Evolutionary conservation across 2,329 filamentous ascomycete genomes (phyloP).

Genomic region (Fusarium avenaceum): DNA sequence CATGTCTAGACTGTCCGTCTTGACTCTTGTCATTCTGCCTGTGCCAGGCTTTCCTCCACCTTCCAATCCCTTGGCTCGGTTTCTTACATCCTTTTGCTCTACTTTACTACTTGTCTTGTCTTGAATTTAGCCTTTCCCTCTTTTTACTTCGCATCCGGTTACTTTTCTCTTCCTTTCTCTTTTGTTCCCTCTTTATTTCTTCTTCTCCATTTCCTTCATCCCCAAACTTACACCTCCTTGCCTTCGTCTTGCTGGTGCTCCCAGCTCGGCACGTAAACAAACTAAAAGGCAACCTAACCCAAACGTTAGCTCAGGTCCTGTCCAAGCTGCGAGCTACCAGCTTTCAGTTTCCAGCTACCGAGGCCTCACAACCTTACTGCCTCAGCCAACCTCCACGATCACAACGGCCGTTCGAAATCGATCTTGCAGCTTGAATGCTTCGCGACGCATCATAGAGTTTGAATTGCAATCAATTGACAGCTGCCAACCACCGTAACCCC

Average conservation of each 20-base stretch:
- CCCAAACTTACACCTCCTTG: slow-evolving; percentile 28
- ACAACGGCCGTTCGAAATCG: slow-evolving; percentile 27
- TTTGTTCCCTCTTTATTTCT: slow-evolving; percentile 25
- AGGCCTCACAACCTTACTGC: slow-evolving; percentile 29
- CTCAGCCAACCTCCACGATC: slow-evolving; percentile 16
- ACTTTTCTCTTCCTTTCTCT: slow-evolving; percentile 18
- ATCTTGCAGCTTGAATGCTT: slow-evolving; percentile 39
- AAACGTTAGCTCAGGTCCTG: slow-evolving; percentile 16
- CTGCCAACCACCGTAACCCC: slow-evolving; percentile 14
- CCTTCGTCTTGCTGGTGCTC: slow-evolving; percentile 26
- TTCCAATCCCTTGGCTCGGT: slow-evolving; percentile 27
- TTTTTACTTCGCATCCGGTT: not conserved
- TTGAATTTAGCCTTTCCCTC: not conserved
- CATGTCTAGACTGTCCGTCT: slow-evolving; percentile 6
- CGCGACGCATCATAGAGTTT: slow-evolving; percentile 26
- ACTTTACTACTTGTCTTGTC: not conserved
- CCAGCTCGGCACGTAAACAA: slow-evolving; percentile 18
- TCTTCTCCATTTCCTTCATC: slow-evolving; percentile 27
- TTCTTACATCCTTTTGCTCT: slow-evolving; percentile 8
- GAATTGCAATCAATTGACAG: slow-evolving; percentile 44
- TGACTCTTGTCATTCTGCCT: slow-evolving; percentile 24
- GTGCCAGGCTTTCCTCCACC: slow-evolving; percentile 43
- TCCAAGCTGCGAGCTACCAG: slow-evolving; percentile 18
- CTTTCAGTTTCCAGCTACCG: slow-evolving; percentile 13
- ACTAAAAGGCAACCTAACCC: slow-evolving; percentile 10